Conservation (phyloP, 2,329 filamentous ascomycete species). For the Neurospora sp. region DNA sequence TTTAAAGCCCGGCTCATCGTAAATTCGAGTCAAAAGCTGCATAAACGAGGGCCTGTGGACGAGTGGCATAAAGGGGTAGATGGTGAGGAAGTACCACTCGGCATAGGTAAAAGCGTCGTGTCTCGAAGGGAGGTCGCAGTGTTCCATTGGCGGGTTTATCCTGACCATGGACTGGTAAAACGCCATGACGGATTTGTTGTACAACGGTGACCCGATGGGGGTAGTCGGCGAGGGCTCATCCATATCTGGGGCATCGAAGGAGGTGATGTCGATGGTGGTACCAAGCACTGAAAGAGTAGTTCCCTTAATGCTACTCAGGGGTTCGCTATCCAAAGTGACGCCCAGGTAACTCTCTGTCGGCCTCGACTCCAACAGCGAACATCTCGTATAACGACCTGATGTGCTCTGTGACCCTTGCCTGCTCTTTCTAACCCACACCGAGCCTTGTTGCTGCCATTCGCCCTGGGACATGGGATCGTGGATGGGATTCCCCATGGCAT, state of each 20-base stretch:
- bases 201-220: constrained; percentile 35
- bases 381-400: constrained; percentile 21
- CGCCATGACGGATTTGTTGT: constrained; percentile 63
- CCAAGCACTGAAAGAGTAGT: constrained; percentile 70
- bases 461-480: constrained; percentile 21
- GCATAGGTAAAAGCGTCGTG: constrained; percentile 58
- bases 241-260: constrained; percentile 57
- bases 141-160: constrained; percentile 43
- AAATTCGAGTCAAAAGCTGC: constrained; percentile 52
- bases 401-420: constrained; percentile 14
- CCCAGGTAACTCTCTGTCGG: constrained; percentile 57
- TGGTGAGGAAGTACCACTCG: constrained; percentile 64
- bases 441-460: constrained; percentile 27
- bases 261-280: constrained; percentile 67
- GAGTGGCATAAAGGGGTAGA: constrained; percentile 63
- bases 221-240: constrained; percentile 45
- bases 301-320: constrained; percentile 48
- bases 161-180: constrained; percentile 57
- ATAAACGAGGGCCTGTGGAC: constrained; percentile 70
- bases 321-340: constrained; percentile 50
- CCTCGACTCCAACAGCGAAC: constrained; percentile 28
- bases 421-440: constrained; percentile 28
- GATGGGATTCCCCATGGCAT: constrained; percentile 19
- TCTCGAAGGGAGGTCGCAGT: constrained; percentile 51
- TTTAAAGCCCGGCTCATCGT: constrained; percentile 56